phyloP scores from a whole-genome alignment of 225 moss, liverwort and hornwort genomes.

The Straminergon stramineum region DNA sequence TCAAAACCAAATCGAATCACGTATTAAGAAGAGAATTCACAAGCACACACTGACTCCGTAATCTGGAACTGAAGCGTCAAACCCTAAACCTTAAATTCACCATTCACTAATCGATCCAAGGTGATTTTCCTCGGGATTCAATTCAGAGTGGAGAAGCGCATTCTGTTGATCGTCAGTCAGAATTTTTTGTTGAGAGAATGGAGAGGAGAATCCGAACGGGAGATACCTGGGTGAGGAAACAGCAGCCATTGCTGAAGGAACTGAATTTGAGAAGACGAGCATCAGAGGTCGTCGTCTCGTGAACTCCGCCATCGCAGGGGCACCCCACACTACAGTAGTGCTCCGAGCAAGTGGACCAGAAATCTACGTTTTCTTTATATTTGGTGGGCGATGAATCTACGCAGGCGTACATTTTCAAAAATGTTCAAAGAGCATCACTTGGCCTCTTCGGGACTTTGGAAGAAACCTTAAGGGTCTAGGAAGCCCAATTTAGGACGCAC shows the following conservation, averaged over 20 bases:
- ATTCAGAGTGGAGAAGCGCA: neutral
- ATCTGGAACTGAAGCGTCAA: neutral
- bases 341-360: neutral
- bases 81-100: neutral
- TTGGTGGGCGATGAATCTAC: accelerated
- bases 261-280: neutral
- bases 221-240: neutral
- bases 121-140: neutral
- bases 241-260: neutral
- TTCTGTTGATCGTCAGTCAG: neutral
- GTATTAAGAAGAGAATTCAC: neutral
- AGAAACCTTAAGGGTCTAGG: too few relatives aligned
- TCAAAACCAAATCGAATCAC: neutral
- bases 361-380: accelerated
- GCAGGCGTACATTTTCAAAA: neutral
- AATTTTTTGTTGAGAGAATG: neutral
- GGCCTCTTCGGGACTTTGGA: too few relatives aligned
- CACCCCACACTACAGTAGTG: too few relatives aligned
- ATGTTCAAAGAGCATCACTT: neutral
- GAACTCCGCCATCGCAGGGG: neutral
- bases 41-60: neutral
- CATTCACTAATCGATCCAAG: neutral
- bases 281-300: neutral
- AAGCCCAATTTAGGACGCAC: neutral
- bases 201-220: neutral